Conservation (phyloP, 192 early-diverging fungal species). For the Powellomyces hirtus region DNA sequence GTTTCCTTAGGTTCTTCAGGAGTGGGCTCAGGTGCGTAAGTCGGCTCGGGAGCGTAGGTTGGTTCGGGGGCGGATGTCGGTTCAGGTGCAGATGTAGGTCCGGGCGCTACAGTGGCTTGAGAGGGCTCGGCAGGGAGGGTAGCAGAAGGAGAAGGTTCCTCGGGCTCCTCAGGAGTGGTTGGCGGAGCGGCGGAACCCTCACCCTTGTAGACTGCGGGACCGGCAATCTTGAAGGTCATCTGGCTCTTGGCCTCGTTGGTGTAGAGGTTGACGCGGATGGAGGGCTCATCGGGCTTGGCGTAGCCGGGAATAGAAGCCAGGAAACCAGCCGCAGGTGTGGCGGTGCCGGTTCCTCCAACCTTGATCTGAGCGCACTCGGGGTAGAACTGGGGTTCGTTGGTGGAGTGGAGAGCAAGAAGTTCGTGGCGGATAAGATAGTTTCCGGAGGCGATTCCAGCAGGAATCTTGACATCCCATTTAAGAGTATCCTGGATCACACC, state of each 20-base stretch:
- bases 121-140: no score
- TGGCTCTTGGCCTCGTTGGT: not conserved
- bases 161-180: not conserved
- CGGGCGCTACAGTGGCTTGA: no score
- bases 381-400: conserved; percentile 14
- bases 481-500: not conserved
- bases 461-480: not conserved
- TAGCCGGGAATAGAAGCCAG: not conserved
- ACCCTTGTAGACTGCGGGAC: not conserved
- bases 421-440: conserved; percentile 17
- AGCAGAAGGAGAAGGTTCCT: no score
- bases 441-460: not conserved
- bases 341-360: not conserved
- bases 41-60: no score
- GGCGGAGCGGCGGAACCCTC: not conserved
- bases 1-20: no score
- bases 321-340: not conserved
- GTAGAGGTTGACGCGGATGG: not conserved
- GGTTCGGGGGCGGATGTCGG: no score
- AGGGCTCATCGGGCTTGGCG: not conserved
- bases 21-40: no score
- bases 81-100: no score
- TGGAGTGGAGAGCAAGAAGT: not conserved
- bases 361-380: conserved; percentile 6
- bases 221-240: not conserved